Base-by-base conservation (phyloP, 176 grass and related monocot genomes). In the Oryza officinalis region DNA sequence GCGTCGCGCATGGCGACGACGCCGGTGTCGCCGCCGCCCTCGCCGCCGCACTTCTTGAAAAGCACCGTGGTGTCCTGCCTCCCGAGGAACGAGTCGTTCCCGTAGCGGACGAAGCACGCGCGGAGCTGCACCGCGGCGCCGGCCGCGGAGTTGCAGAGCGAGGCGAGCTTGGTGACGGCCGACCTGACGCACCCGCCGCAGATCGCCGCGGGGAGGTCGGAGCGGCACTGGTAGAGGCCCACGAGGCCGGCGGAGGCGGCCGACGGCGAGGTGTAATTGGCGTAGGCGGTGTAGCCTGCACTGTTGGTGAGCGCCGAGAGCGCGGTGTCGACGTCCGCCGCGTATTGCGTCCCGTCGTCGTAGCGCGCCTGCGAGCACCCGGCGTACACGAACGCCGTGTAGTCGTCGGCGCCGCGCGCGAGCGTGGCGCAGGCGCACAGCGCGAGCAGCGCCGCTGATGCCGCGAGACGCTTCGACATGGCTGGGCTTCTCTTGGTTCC, bases 61-160 rank as follows among this genome's bases (percentile, higher is more conserved):
- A 94, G 86, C 54, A 97, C 73, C 20, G 89, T 77, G 0, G 77
- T 97, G 85, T 97, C 94, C 45, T 65, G 94, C 69, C 27, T 88
- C 43, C 88, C 95, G 1, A 97, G 49, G 89, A 97, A 94, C 47
- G 95, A 91, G 63, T 97, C 90, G 77, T 97, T 97, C 30, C 92
- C 89, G 84, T 97, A 97, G 27, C 95, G 90, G 10, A 97, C n/a
- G 76, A 94, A 93, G 88, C 95, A 97, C 47, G 92, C 92, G 52
- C 86, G 90, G 75, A 97, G 95, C 90, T 97, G 95, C 31, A 94
- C 91, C 0, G 81, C 82, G 12, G 88, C 95, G 10, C 84, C 86
- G 9, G 87, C 76, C 2, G 90, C 90, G 10, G 84, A 47, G 57
- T 88, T 90, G 76, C 95, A 97, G 49, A 94, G 86, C 27, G 86